A percentile compares a stretch with the other conserved stretches of the same genome.
Evolutionary conservation across 148 eudicot genomes (phyloP).

Genomic region (Chenopodium suecicum): DNA sequence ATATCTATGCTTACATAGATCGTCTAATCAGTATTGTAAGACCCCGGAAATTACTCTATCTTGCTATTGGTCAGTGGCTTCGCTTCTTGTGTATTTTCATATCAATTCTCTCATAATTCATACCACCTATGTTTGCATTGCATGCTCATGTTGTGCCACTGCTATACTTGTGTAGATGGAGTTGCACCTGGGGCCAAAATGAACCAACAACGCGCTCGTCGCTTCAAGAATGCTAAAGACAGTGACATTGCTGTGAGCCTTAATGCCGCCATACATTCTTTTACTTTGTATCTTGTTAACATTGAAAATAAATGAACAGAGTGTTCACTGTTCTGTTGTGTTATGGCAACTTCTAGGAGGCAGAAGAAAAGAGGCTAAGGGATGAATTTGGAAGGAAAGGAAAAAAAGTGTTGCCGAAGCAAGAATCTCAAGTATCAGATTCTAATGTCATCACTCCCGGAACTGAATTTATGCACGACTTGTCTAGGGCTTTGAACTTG

Average conservation of each 20-base stretch:
- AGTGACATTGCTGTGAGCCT: slow-evolving; percentile 70
- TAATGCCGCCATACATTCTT: too few relatives aligned
- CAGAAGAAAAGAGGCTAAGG: slow-evolving; percentile 65
- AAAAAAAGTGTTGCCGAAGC: slow-evolving; percentile 62
- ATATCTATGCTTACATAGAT: slow-evolving; percentile 84
- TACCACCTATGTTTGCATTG: too few relatives aligned
- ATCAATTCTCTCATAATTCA: too few relatives aligned
- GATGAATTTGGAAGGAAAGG: slow-evolving; percentile 76
- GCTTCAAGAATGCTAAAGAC: slow-evolving; percentile 83
- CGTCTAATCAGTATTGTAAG: slow-evolving; percentile 76
- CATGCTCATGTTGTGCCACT: too few relatives aligned
- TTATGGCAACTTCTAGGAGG: slow-evolving; percentile 43
- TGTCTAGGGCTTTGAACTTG: slow-evolving; percentile 72
- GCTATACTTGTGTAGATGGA: slow-evolving; percentile 52
- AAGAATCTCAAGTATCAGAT: slow-evolving; percentile 67
- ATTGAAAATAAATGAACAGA: too few relatives aligned
- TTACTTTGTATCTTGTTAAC: too few relatives aligned
- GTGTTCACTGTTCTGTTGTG: background rate
- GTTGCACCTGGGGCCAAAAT: slow-evolving; percentile 96
- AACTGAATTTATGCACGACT: slow-evolving; percentile 81
- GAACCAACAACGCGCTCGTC: slow-evolving; percentile 91
- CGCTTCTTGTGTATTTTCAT: background rate
- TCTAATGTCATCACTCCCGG: slow-evolving; percentile 95
- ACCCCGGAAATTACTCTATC: slow-evolving; percentile 81
- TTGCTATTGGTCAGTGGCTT: slow-evolving; percentile 80